These are phyloP conservation scores for Mycena indigotica DNA, from an alignment of 768 basidiomycete species.

Conservation along the genomic window DNA sequence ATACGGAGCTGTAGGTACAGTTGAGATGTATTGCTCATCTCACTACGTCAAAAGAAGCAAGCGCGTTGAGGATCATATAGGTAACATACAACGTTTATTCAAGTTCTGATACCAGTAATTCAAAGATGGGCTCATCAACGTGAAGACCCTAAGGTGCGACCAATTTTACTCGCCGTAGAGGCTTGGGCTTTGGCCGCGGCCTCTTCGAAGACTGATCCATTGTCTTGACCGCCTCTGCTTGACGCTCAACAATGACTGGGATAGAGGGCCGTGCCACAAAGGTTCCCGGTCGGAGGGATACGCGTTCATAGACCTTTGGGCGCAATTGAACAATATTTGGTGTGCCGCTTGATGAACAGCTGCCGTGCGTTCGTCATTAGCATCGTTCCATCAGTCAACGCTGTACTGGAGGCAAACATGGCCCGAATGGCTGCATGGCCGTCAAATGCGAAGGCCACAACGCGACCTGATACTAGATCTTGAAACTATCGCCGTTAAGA, in stretches of 20 bases:
- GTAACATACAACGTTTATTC: too few species aligned
- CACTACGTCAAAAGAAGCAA: too few species aligned
- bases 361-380: not conserved
- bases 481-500: slow-evolving; percentile 1
- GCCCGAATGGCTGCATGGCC: not conserved
- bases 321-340: not conserved
- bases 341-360: not conserved
- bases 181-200: not conserved
- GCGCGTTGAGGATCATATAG: too few species aligned
- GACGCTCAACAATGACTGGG: not conserved
- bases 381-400: not conserved
- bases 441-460: not conserved
- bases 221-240: not conserved
- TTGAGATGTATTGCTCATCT: too few species aligned
- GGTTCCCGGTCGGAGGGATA: not conserved
- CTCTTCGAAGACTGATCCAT: not conserved
- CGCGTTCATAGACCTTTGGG: not conserved
- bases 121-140: too few species aligned
- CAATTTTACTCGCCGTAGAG: too few species aligned
- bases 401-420: not conserved
- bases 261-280: not conserved
- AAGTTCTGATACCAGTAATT: too few species aligned
- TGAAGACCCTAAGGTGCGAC: too few species aligned
- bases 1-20: too few species aligned
- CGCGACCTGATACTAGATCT: not conserved